phyloP scores from a whole-genome alignment of 108 stramenopile species.

The Cyclotella sp. region DNA sequence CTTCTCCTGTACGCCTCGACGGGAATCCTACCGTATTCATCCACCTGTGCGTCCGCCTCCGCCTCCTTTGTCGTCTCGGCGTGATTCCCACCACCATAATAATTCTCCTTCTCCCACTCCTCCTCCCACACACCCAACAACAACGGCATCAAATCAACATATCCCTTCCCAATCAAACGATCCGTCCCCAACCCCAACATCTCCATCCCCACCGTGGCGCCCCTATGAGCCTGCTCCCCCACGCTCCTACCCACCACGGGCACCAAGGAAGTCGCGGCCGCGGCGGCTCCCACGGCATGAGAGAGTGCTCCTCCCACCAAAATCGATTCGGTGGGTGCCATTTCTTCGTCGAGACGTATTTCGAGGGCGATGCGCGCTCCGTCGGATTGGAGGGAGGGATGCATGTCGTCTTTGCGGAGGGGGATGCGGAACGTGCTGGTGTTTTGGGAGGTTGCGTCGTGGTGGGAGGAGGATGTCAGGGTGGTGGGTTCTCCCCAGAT shows the following conservation, averaged over 20 bases:
- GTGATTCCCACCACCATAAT: constrained; percentile 3
- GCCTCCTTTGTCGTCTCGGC: constrained; percentile 19
- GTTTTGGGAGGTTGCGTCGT: no score
- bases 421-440: constrained; percentile 61
- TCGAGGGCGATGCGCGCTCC: constrained; percentile 50
- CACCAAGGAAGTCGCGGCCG: constrained; percentile 58
- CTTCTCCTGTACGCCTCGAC: constrained; percentile 1
- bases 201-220: constrained; percentile 22
- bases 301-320: constrained; percentile 40
- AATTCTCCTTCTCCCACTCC: constrained; percentile 52
- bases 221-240: constrained; percentile 22
- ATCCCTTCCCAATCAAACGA: constrained; percentile 70
- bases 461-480: background rate
- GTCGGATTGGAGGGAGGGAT: constrained; percentile 56
- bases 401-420: constrained; percentile 62
- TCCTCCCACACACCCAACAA: constrained; percentile 64
- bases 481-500: constrained; percentile 57
- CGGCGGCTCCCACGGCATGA: constrained; percentile 36
- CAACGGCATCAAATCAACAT: constrained; percentile 71
- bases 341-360: constrained; percentile 78
- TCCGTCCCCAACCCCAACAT: constrained; percentile 47
- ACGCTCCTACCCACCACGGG: constrained; percentile 46
- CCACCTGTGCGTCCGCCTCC: constrained; percentile 18
- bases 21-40: constrained; percentile 36
- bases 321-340: constrained; percentile 37